Conservation (phyloP, 2,329 filamentous ascomycete species). For the Botrytis squamosa region DNA sequence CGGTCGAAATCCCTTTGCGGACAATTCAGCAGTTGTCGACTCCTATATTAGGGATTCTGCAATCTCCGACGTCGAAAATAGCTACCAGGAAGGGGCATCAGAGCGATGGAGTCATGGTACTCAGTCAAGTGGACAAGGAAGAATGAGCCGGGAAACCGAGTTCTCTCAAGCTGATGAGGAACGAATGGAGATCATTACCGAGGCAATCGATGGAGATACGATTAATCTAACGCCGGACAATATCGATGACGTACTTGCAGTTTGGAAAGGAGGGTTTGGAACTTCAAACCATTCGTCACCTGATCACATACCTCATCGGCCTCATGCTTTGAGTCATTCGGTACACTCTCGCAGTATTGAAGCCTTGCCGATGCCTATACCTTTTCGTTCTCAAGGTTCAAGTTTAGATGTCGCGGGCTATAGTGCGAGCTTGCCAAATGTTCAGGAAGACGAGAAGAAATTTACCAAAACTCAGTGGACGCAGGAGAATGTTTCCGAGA, state of each 20-base stretch:
- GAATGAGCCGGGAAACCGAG: neutral
- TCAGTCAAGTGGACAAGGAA: neutral
- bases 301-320: neutral
- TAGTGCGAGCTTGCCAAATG: neutral
- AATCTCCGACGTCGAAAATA: neutral
- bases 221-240: neutral
- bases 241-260: conserved; percentile 1
- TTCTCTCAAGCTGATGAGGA: neutral
- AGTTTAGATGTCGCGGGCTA: neutral
- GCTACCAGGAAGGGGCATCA: neutral
- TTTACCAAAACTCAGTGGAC: neutral
- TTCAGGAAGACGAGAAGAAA: too few relatives aligned
- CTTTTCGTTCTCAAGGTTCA: neutral
- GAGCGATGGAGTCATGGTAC: neutral
- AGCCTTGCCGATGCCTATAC: neutral
- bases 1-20: neutral
- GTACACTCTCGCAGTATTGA: neutral
- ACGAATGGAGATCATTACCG: neutral
- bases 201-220: neutral
- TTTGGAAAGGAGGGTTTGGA: conserved; percentile 1
- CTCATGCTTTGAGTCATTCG: neutral
- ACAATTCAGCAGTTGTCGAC: neutral
- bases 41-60: neutral
- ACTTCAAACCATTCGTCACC: neutral
- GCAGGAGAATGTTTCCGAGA: neutral